Conservation (phyloP, 139 green algal species). For the Volvox africanus region DNA sequence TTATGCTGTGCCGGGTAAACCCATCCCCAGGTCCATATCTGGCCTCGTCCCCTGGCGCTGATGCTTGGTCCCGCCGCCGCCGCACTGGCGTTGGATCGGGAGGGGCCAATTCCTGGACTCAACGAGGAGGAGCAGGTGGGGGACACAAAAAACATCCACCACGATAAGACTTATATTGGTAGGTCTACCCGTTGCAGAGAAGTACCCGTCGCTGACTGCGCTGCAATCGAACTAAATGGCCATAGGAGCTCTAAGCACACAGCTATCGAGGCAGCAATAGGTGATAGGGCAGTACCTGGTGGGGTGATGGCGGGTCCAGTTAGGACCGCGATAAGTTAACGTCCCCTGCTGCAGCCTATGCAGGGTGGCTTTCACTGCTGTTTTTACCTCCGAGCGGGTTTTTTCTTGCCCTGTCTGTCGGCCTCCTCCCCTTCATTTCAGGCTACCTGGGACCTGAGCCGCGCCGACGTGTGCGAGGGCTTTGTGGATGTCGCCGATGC, state of each 20-base stretch:
- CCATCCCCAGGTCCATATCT: background rate
- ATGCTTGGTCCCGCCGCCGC: background rate
- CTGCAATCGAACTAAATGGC: too few relatives aligned
- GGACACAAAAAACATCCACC: too few relatives aligned
- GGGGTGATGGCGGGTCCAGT: too few relatives aligned
- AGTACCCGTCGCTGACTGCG: too few relatives aligned
- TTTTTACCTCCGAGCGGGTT: background rate
- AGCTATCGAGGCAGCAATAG: too few relatives aligned
- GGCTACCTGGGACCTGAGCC: background rate
- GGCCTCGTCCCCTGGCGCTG: slow-evolving; percentile 3
- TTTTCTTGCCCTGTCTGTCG: background rate
- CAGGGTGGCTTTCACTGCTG: background rate
- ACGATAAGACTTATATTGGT: too few relatives aligned
- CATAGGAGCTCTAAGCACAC: too few relatives aligned
- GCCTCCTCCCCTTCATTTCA: background rate
- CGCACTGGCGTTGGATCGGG: background rate
- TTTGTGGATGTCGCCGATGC: background rate
- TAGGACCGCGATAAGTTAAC: too few relatives aligned
- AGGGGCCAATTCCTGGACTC: background rate
- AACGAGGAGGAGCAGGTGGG: slow-evolving; percentile 4
- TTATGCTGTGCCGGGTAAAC: background rate
- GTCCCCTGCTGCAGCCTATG: too few relatives aligned
- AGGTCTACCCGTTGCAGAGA: too few relatives aligned
- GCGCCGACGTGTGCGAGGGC: background rate
- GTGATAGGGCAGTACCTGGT: too few relatives aligned